Percentiles rank a stretch among this genome's conserved stretches.
Evolutionary conservation across 805 yeast genomes (phyloP).

Genomic region (Kluyveromyces lactis): DNA sequence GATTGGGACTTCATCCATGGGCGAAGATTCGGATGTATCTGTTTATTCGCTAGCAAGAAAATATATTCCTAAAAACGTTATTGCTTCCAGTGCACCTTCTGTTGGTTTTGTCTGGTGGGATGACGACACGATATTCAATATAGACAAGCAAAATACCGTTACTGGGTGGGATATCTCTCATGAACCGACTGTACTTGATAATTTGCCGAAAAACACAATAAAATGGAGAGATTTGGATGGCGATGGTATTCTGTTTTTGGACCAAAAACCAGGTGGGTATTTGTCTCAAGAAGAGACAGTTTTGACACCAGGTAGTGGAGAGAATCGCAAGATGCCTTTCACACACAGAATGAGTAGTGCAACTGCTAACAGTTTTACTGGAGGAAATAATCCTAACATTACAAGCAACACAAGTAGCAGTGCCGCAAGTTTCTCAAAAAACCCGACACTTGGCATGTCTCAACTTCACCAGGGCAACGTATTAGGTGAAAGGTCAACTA

Average conservation of each 20-base stretch:
- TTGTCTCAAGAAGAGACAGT: slow-evolving; percentile 5
- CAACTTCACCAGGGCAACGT: slow-evolving; percentile 3
- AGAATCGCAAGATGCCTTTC: background rate
- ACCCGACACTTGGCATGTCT: background rate
- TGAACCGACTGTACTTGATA: slow-evolving; percentile 27
- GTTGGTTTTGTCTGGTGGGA: slow-evolving; percentile 31
- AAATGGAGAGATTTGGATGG: slow-evolving; percentile 33
- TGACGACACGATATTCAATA: slow-evolving; percentile 24
- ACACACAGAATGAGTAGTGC: slow-evolving; percentile 7
- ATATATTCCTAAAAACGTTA: slow-evolving; percentile 54
- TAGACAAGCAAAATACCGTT: slow-evolving; percentile 25
- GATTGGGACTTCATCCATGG: slow-evolving; percentile 64
- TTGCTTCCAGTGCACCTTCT: slow-evolving; percentile 23
- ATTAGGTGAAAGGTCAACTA: slow-evolving; percentile 11
- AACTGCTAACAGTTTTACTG: slow-evolving; percentile 4
- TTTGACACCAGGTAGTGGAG: slow-evolving; percentile 2
- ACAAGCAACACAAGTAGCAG: background rate
- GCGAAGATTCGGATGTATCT: slow-evolving; percentile 59
- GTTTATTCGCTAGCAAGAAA: slow-evolving; percentile 65
- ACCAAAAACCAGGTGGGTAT: slow-evolving; percentile 23
- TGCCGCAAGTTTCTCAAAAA: background rate
- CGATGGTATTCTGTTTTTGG: slow-evolving; percentile 24
- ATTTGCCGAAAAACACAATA: slow-evolving; percentile 20
- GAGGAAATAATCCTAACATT: background rate
- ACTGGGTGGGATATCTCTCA: slow-evolving; percentile 27